Evolutionary conservation across 2,329 filamentous ascomycete species (phyloP), one percentile per base, ranked within the genome.

Genomic region (Penicillium digitatum): DNA sequence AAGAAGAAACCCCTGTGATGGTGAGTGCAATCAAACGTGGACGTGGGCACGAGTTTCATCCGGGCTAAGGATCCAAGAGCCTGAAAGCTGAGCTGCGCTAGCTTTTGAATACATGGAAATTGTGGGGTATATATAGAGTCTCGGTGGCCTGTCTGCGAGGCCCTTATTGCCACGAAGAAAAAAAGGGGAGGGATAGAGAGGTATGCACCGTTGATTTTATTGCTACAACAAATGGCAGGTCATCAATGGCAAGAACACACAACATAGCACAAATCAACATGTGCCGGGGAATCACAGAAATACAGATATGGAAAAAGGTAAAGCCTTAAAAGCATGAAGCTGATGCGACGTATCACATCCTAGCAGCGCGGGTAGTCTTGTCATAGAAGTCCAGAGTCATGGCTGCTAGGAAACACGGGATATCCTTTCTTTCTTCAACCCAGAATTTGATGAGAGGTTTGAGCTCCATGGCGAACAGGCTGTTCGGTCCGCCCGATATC

Each of bases 311-410:
- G 57, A 56, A 57, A 10, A 47, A 46, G 29, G 31, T 29, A 50
- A 12, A 11, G 9, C 5, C 26, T 14, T n/a, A 10, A 9, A 14
- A 43, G 35, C 43, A 32, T 34, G 35, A 43, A 35, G 14, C 10
- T 46, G 22, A 51, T 26, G 18, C 10, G 6, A 32, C 10, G 32
- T 26, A 56, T 68, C 59, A 74, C 47, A 72, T 66, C 49, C 72
- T 68, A 31, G 68, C 67, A 39, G 74, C 75, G 43, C 74, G 66
- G 26, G 75, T 76, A 31, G 74, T 76, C 64, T 77, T 78, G 58
- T 97, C 93, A 71, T 89, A 96, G 76, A 96, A 96, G 75, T 96
- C 92, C 68, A 96, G 74, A 37, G 92, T 96, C 76, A 95, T 79
- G 16, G 92, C 93, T 32, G 92, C 91, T 61, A 97, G 74, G 71